phyloP scores from a whole-genome alignment of 192 early-diverging fungal genomes.

The Coemansia sp. region DNA sequence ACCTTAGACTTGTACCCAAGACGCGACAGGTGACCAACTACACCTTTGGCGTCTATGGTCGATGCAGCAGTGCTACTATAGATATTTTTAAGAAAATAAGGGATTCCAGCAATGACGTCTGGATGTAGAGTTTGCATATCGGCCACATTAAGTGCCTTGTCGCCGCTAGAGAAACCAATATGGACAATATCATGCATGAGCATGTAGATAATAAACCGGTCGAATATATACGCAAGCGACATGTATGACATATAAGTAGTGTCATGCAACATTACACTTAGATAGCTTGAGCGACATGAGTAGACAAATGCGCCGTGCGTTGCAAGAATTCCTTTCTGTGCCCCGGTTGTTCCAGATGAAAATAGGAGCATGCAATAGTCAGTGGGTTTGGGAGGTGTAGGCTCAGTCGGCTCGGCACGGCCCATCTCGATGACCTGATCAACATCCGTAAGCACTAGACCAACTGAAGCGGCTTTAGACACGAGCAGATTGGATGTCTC shows the following conservation, averaged over 20 bases:
- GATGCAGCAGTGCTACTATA: slow-evolving; percentile 63
- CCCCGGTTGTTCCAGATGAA: slow-evolving; percentile 76
- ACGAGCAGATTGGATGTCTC: slow-evolving; percentile 34
- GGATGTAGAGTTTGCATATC: slow-evolving; percentile 73
- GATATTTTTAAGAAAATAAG: slow-evolving; percentile 57
- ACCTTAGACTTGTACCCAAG: slow-evolving; percentile 63
- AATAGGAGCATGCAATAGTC: slow-evolving; percentile 67
- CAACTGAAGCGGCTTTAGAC: slow-evolving; percentile 58
- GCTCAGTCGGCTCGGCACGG: slow-evolving; percentile 46
- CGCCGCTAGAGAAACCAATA: slow-evolving; percentile 77
- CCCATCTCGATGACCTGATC: no score
- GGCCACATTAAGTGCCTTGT: slow-evolving; percentile 62
- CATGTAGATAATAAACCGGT: slow-evolving; percentile 65
- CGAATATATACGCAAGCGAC: slow-evolving; percentile 81
- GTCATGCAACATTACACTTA: background rate
- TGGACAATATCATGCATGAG: slow-evolving; percentile 52
- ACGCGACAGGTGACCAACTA: slow-evolving; percentile 56
- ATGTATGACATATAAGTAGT: slow-evolving; percentile 54
- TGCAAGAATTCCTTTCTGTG: slow-evolving; percentile 64
- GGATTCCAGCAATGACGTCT: slow-evolving; percentile 54
- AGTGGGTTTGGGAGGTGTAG: slow-evolving; percentile 52
- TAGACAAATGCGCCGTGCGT: slow-evolving; percentile 54
- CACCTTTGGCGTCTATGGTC: slow-evolving; percentile 57
- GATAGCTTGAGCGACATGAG: background rate
- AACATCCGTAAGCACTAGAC: slow-evolving; percentile 56